Base-by-base conservation (phyloP, 2,329 filamentous ascomycete genomes). In the Thielaviopsis euricoi region DNA sequence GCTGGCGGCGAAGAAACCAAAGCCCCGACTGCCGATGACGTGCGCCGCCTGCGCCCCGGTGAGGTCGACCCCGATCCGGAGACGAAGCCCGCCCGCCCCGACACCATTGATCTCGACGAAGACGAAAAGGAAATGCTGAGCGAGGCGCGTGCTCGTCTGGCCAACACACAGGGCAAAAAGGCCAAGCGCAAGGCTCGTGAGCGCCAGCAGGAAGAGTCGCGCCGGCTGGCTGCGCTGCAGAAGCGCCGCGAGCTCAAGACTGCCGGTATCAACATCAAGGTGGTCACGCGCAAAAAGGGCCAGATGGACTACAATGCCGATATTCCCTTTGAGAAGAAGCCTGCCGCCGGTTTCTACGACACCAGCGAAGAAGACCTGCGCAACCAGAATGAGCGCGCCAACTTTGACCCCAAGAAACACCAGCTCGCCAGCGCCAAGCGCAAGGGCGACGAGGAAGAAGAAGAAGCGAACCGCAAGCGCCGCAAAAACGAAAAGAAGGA, bases 291-390 rank as follows among this genome's bases (percentile, higher is more conserved):
- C 61, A 97, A 97, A 75, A 84, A 89, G 75, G 93, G 93, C 0
- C 86, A 97, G 74, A 98, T 98, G 89, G 93, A 98, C 71, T 98
- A 98, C 75, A 98, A 98, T 71, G 93, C 93, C 65, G 93, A 98
- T 65, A 95, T 98, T 63, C 93, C 93, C 0, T 97, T 98, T 63
- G 93, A 98, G 70, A 96, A 93, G 71, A 87, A 87, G 62, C 85
- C 93, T 0, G 85, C 86, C 0, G 75, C 83, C 22, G 93, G 93
- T 13, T 98, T 98, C 69, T 95, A 91, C 72, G 91, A 98, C 68
- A 98, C 93, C 0, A 76, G 76, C 3, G 89, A 96, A 15, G 93
- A 98, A 68, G 75, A 86, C 63, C 72, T 74, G 4, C 78, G 76
- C 63, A 98, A 98, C 69, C 91, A 98, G 70, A 80, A 79, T 60